Evolutionary conservation across 345 rosid genomes (phyloP).

Genomic region (Conringia planisiliqua): DNA sequence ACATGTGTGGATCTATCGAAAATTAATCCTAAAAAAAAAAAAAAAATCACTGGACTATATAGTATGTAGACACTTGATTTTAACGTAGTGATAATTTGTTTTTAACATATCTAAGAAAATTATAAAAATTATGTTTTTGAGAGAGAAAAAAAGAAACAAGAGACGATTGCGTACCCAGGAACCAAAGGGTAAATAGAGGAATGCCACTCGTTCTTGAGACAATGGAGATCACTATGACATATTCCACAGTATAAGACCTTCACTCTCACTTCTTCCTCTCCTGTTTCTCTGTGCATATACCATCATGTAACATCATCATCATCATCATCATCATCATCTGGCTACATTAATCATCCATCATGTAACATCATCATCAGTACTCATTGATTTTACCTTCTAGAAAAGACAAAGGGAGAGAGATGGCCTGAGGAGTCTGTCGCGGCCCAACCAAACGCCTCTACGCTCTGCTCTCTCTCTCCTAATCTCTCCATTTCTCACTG

Average conservation of each 20-base stretch:
- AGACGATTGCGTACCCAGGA: slow-evolving; percentile 56
- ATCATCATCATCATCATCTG: neutral
- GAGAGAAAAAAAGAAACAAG: neutral
- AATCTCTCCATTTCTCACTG: slow-evolving; percentile 21
- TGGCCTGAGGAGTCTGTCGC: slow-evolving; percentile 55
- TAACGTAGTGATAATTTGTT: neutral
- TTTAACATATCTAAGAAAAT: neutral
- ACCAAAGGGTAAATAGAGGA: slow-evolving; percentile 50
- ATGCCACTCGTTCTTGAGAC: slow-evolving; percentile 52
- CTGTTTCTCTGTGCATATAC: slow-evolving; percentile 43
- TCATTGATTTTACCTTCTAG: slow-evolving; percentile 45
- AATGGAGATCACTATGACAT: slow-evolving; percentile 62
- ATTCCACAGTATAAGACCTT: slow-evolving; percentile 69
- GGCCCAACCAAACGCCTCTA: slow-evolving; percentile 55
- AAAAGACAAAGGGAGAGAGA: slow-evolving; percentile 58
- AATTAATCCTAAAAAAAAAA: neutral
- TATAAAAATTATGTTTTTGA: neutral
- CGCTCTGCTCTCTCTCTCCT: slow-evolving; percentile 4
- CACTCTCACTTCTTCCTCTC: slow-evolving; percentile 56
- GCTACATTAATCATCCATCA: slow-evolving; percentile 12
- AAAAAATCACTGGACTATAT: neutral
- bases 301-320: neutral
- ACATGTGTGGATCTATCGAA: neutral
- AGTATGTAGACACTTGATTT: neutral
- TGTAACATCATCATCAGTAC: neutral